Conservation (phyloP, 139 green algal genomes). For the Chlamydomonas sp. region DNA sequence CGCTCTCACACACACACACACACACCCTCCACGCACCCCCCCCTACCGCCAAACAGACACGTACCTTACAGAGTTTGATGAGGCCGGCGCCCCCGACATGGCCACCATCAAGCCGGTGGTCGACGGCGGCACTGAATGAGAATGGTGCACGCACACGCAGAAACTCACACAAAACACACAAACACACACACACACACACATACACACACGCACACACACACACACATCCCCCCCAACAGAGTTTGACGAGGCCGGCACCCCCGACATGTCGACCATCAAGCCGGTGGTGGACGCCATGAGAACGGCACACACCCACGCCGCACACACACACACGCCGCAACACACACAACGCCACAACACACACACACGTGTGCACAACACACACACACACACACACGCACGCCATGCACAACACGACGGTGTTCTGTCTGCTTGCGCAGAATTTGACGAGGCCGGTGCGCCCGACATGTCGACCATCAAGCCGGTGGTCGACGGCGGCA, state of each 20-base stretch:
- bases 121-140: constrained; percentile 98
- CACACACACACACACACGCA: neutral
- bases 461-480: constrained; percentile 80
- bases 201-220: constrained; percentile 1
- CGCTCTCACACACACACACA: too few relatives aligned
- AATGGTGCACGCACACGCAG: too few relatives aligned
- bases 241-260: constrained; percentile 77
- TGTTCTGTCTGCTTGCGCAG: constrained; percentile 38
- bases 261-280: constrained; percentile 80
- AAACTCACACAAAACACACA: neutral
- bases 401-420: neutral
- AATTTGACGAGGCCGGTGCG: constrained; percentile 79
- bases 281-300: constrained; percentile 95
- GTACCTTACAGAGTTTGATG: constrained; percentile 87
- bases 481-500: constrained; percentile 96
- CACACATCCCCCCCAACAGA: constrained; percentile 36
- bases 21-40: too few relatives aligned
- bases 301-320: too few relatives aligned
- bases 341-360: too few relatives aligned
- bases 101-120: constrained; percentile 91
- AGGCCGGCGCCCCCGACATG: constrained; percentile 68
- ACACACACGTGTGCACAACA: too few relatives aligned
- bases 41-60: too few relatives aligned
- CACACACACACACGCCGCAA: too few relatives aligned
- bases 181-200: constrained; percentile 1